Conservation (phyloP, 257 asterid genomes). For the Solanum corneliomulleri region DNA sequence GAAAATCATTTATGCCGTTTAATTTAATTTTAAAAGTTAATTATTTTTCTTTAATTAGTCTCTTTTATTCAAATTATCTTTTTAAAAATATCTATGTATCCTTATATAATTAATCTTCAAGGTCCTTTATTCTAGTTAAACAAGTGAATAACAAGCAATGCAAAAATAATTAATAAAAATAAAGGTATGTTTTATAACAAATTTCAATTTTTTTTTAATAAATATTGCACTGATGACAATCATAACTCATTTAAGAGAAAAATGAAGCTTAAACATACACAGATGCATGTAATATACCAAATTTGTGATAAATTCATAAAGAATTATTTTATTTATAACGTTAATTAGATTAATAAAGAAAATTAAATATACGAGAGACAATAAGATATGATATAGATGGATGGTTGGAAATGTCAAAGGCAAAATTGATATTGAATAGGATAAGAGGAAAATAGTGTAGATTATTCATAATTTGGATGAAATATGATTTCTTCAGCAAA, state of each 20-base stretch:
- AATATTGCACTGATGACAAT: background rate
- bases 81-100: background rate
- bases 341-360: too few relatives aligned
- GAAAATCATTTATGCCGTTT: background rate
- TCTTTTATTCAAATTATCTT: background rate
- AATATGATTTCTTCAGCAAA: background rate
- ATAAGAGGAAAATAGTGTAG: background rate
- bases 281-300: too few relatives aligned
- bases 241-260: background rate
- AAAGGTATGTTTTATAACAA: background rate
- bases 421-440: background rate
- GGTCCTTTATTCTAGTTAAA: background rate
- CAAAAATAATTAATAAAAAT: too few relatives aligned
- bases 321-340: background rate
- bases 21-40: too few relatives aligned
- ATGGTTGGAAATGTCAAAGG: background rate
- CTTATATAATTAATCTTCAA: background rate
- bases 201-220: too few relatives aligned
- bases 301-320: too few relatives aligned
- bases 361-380: background rate
- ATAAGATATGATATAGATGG: background rate
- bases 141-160: too few relatives aligned
- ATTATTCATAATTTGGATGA: background rate
- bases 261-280: background rate
- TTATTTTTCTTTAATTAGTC: too few relatives aligned